Percentiles rank a stretch among this genome's conserved stretches.
phyloP scores from a whole-genome alignment of 78 protist species.

The Andalucia godoyi region DNA sequence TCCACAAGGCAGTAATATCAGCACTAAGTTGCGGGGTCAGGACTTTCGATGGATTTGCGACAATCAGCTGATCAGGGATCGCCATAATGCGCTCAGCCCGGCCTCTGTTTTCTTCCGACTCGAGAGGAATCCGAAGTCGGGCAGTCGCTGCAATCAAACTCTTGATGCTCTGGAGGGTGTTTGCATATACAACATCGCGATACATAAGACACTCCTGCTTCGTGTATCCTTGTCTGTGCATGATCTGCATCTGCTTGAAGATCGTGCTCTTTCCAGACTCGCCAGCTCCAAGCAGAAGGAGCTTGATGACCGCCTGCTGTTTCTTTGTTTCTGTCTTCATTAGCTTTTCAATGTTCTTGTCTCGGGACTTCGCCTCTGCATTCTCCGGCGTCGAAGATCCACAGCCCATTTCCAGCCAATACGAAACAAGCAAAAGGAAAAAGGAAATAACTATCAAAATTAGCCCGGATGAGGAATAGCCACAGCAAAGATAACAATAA shows the following conservation, averaged over 20 bases:
- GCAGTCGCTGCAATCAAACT: constrained; percentile 4
- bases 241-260: constrained; percentile 79
- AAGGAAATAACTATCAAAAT: too few species aligned
- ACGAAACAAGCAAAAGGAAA: too few species aligned
- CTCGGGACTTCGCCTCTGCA: constrained; percentile 3
- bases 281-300: constrained; percentile 79
- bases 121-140: not conserved
- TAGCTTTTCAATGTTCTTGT: constrained; percentile 3
- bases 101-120: not conserved
- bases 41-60: not conserved
- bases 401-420: too few species aligned
- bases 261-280: constrained; percentile 89
- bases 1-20: constrained; percentile 64
- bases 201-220: constrained; percentile 38
- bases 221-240: constrained; percentile 66
- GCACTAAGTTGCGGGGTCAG: constrained; percentile 6
- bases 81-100: not conserved
- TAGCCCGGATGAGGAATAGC: too few species aligned
- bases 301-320: not conserved
- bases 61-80: not conserved
- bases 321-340: not conserved
- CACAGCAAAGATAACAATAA: too few species aligned
- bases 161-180: constrained; percentile 53
- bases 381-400: too few species aligned
- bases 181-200: constrained; percentile 38